Evolutionary conservation across 208 protist genomes (phyloP).

Genomic region (Leptomonas seymouri): DNA sequence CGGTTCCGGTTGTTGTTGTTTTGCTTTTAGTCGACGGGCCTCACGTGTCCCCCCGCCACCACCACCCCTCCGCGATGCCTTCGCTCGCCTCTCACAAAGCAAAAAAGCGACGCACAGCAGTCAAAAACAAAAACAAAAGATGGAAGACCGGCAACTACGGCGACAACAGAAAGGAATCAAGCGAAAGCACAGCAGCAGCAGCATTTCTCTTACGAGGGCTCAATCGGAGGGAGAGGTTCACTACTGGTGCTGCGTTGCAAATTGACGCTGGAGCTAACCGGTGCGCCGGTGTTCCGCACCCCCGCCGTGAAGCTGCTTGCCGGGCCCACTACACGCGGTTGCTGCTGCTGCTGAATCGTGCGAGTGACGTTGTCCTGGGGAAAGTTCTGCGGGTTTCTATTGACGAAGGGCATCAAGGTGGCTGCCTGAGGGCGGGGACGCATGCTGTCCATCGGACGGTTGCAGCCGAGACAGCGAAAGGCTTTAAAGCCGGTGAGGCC

Average conservation of each 20-base stretch:
- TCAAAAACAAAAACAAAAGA: no score
- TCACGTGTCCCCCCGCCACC: no score
- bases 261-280: slow-evolving; percentile 14
- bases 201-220: slow-evolving; percentile 1
- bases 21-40: no score
- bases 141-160: no score
- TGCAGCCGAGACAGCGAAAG: slow-evolving; percentile 90
- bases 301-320: slow-evolving; percentile 11
- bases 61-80: no score
- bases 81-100: no score
- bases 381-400: slow-evolving; percentile 77
- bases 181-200: no score
- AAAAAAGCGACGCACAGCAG: background rate
- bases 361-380: slow-evolving; percentile 65
- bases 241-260: slow-evolving; percentile 34
- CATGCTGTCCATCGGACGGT: slow-evolving; percentile 80
- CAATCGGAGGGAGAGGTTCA: slow-evolving; percentile 32
- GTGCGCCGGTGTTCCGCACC: background rate
- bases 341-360: slow-evolving; percentile 71
- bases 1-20: no score
- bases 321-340: slow-evolving; percentile 10
- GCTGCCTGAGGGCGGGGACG: slow-evolving; percentile 62
- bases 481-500: slow-evolving; percentile 85
- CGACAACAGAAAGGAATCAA: no score
- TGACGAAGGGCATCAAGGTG: slow-evolving; percentile 76